These are phyloP conservation scores for Mortierella sp. DNA, from an alignment of 371 early-diverging fungal genomes.

Conservation along the genomic window DNA sequence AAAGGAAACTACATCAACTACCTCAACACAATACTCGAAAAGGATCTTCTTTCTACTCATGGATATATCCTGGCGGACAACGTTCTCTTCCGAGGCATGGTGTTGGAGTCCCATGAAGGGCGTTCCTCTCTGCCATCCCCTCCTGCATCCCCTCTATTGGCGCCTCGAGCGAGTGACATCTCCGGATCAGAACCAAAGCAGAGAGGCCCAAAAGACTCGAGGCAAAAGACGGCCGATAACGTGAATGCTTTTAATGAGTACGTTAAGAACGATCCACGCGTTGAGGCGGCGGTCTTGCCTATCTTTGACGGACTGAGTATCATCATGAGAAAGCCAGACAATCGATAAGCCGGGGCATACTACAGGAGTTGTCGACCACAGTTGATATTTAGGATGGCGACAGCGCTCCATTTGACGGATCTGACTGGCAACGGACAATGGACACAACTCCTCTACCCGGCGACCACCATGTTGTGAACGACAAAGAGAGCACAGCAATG, in stretches of 20 bases:
- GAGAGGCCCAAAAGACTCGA: background rate
- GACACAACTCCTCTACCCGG: no score
- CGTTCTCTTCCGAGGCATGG: slow-evolving; percentile 50
- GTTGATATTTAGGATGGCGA: background rate
- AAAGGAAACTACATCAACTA: slow-evolving; percentile 67
- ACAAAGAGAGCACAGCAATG: no score
- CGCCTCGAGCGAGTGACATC: background rate
- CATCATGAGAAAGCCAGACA: slow-evolving; percentile 49
- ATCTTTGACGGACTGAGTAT: slow-evolving; percentile 75
- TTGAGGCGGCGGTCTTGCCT: slow-evolving; percentile 70
- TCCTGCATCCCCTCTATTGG: slow-evolving; percentile 4
- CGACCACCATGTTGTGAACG: no score
- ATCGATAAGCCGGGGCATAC: background rate
- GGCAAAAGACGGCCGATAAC: slow-evolving; percentile 54
- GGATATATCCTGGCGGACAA: slow-evolving; percentile 72
- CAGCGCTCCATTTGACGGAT: no score
- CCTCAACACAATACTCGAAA: slow-evolving; percentile 60
- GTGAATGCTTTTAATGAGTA: slow-evolving; percentile 73
- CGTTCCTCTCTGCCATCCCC: background rate
- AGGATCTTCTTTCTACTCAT: slow-evolving; percentile 57
- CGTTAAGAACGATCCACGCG: slow-evolving; percentile 68
- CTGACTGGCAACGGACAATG: no score
- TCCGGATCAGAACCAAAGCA: slow-evolving; percentile 1
- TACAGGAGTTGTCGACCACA: background rate
- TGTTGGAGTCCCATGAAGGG: slow-evolving; percentile 17